These are phyloP conservation scores for Epichloe scottii DNA, from an alignment of 2,329 filamentous ascomycete species.

Conservation along the genomic window DNA sequence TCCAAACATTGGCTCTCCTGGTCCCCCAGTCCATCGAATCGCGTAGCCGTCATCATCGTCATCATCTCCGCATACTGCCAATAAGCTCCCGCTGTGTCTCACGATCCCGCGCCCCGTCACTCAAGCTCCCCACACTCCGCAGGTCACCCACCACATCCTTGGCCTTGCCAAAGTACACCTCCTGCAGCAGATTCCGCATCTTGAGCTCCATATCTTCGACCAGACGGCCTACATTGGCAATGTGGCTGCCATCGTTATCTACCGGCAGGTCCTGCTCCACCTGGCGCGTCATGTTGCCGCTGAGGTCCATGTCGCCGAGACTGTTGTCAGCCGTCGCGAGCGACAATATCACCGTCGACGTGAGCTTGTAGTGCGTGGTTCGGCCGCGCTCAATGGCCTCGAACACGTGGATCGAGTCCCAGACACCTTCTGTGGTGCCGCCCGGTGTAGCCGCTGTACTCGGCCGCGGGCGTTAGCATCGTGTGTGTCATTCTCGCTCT, in stretches of 20 bases:
- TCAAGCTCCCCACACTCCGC: conserved; percentile 72
- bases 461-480: neutral
- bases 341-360: conserved; percentile 88
- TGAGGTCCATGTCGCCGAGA: conserved; percentile 80
- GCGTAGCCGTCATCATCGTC: too few relatives aligned
- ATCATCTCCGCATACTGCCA: conserved; percentile 40
- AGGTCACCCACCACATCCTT: conserved; percentile 96
- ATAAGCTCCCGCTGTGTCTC: conserved; percentile 87
- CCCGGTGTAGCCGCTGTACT: conserved; percentile 50
- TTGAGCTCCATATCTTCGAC: conserved; percentile 99
- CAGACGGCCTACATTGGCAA: conserved; percentile 84
- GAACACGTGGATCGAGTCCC: conserved; percentile 98
- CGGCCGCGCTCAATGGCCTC: conserved; percentile 89
- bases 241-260: conserved; percentile 83
- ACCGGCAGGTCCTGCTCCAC: conserved; percentile 84
- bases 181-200: conserved; percentile 95
- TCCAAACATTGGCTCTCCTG: too few relatives aligned
- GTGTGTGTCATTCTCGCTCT: neutral
- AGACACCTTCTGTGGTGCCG: conserved; percentile 62
- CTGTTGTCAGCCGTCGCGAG: conserved; percentile 48
- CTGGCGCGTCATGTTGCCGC: conserved; percentile 96
- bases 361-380: conserved; percentile 93
- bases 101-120: conserved; percentile 70
- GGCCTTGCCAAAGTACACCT: conserved; percentile 98
- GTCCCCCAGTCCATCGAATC: too few relatives aligned